phyloP scores from a whole-genome alignment of 2,329 filamentous ascomycete species.

The Orbilia blumenaviensis region DNA sequence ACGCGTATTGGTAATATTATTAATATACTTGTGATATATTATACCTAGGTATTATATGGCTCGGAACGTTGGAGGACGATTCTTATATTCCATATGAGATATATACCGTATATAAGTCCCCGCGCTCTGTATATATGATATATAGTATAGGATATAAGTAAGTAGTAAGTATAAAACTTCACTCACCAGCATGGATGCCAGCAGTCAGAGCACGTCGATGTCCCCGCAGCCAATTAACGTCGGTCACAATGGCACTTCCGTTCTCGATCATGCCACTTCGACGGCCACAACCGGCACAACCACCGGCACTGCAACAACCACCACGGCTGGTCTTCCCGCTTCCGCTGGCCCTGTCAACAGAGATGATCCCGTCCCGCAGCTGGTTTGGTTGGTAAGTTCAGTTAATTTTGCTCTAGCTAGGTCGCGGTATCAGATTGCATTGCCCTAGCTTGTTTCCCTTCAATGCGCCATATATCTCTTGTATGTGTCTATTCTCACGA shows the following conservation, averaged over 20 bases:
- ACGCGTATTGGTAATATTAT: no score
- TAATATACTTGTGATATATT: no score
- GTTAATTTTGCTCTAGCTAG: no score
- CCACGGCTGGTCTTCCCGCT: constrained; percentile 31
- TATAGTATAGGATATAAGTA: no score
- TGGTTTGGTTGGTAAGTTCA: constrained; percentile 52
- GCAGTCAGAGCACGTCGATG: constrained; percentile 43
- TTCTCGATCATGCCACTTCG: constrained; percentile 44
- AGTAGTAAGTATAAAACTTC: no score
- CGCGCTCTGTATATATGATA: no score
- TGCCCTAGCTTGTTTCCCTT: not conserved
- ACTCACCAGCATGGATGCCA: constrained; percentile 49
- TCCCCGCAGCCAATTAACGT: constrained; percentile 34
- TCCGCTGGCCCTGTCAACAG: constrained; percentile 50
- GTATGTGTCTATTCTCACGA: not conserved
- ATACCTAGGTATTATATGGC: no score
- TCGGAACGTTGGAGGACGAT: no score
- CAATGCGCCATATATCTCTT: not conserved
- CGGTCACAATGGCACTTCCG: constrained; percentile 18
- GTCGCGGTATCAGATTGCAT: no score
- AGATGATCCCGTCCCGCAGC: constrained; percentile 43
- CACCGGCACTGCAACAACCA: constrained; percentile 30
- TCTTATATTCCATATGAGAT: no score
- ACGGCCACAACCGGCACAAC: constrained; percentile 4
- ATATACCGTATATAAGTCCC: no score